Base-by-base conservation (phyloP, 2,329 filamentous ascomycete species). In the Calonectria ilicicola region DNA sequence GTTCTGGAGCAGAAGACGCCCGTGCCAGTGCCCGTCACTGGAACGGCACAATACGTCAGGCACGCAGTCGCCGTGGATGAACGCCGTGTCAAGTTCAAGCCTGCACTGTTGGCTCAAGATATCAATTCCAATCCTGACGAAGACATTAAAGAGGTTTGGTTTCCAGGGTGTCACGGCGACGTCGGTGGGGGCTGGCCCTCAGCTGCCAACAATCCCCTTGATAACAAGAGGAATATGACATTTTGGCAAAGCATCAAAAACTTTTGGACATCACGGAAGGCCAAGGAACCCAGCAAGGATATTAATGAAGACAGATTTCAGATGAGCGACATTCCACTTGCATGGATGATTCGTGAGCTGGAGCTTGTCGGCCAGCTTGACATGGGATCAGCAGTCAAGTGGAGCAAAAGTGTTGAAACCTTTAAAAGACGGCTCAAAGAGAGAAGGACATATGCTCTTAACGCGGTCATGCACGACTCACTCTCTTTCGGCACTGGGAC, bases 61-160 rank as follows among this genome's bases (percentile, higher is more conserved):
- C 89, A 90, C 67, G 89, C 89, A 1, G 87, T 90, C 3, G 85
- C 87, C 5, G 83, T 89, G 15, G 87, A 90, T 72, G 89, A 90
- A 77, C 84, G 88, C 1, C 86, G 89, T 7, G 85, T 89, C 70
- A 90, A 90, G 78, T 90, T 90, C 83, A 89, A 88, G 77, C 83
- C 87, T 0, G 87, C 87, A 0, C 82, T 90, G 1, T 81, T 89
- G 4, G 81, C 83, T 0, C 85, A 86, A 67, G 85, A 87, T 40
- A 82, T 83, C 23, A 78, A 80, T 5, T 74, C 72, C 1, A 70
- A 80, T 19, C 67, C 77, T 1, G 72, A 80, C 2, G 85, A 87
- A 35, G 84, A 87, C 65, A 82, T 88, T 70, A 80, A 80, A 60
- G 88, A 90, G 73, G 87, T 90, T 53, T 90, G 88, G 87, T 90